phyloP scores from a whole-genome alignment of 2,329 filamentous ascomycete genomes.

The Fusarium tuaranense region DNA sequence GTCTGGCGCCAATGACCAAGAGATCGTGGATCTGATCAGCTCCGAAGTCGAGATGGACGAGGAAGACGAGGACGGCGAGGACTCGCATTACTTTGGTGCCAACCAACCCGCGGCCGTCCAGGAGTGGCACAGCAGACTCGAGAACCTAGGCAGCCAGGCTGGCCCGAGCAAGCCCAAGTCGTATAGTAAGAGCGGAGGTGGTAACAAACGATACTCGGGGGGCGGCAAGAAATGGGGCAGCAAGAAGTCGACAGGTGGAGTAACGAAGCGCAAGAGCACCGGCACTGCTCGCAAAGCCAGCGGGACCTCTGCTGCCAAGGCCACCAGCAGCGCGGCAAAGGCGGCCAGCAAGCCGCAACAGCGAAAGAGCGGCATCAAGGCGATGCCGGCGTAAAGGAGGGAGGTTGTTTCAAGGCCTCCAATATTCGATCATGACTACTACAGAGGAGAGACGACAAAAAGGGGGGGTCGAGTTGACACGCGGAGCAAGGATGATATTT shows the following conservation, averaged over 20 bases:
- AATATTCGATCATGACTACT: neutral
- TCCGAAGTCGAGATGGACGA: conserved; percentile 55
- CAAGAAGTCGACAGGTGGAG: conserved; percentile 46
- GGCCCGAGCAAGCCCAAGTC: conserved; percentile 43
- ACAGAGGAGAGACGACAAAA: neutral
- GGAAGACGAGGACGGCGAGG: conserved; percentile 53
- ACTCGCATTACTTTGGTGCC: conserved; percentile 62
- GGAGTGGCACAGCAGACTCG: conserved; percentile 50
- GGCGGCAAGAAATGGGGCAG: conserved; percentile 47
- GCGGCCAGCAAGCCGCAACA: conserved; percentile 47
- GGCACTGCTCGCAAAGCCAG: conserved; percentile 47
- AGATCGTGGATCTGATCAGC: conserved; percentile 68
- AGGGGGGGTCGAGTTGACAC: conserved; percentile 5
- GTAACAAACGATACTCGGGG: conserved; percentile 44
- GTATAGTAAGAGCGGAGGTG: conserved; percentile 43
- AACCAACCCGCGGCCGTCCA: conserved; percentile 46
- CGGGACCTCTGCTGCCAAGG: conserved; percentile 42
- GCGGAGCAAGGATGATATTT: conserved; percentile 26
- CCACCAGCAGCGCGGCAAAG: conserved; percentile 38
- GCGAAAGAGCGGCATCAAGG: conserved; percentile 52
- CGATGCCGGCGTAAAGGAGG: conserved; percentile 46
- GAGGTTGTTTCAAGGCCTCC: neutral
- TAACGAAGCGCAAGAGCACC: conserved; percentile 47
- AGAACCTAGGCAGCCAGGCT: conserved; percentile 44
- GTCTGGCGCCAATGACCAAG: conserved; percentile 42